Evolutionary conservation across 352 stramenopile genomes (phyloP), one percentile per base, ranked within the genome.

Genomic region (Peronospora farinosa): DNA sequence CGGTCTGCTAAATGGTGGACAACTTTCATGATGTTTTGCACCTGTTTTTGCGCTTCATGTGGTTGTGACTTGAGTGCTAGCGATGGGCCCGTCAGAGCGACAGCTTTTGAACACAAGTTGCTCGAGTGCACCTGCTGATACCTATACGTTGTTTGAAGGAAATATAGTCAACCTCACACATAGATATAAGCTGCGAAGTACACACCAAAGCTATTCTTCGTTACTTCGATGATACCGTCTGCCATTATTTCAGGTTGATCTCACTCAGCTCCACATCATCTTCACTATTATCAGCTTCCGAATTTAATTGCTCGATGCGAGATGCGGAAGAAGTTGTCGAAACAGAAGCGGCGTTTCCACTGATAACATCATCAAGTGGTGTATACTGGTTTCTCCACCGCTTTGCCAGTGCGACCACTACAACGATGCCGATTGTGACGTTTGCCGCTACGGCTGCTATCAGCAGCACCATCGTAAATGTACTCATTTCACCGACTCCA

Each of bases 311-410:
- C 25, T 64, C 23, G 15, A 55, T 45, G 19, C 45, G 43, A 49
- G 43, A 17, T 4, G 33, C 35, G 5, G 57, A 38, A 10, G 48
- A 46, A 36, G 50, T 57, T 5, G 46, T 57, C 15, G 57, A 59
- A 40, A 46, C 37, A 16, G 51, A 51, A 6, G 38, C 49, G 19
- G 48, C 45, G 8, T 44, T 38, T 7, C 39, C 50, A 31, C 30
- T 43, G 21, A 16, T 33, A 23, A 42, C 7, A 39, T 65, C 57
- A 27, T 65, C 67, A n/a, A 84, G 57, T 11, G 69, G 74, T 19
- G 63, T 72, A 38, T 84, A 84, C 48, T 84, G 60, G 53, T 80
- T 81, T 16, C 70, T 67, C 72, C 69, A 80, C 15, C 70, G 54
- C 45, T 81, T 84, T 42, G 67, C 58, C 31, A 73, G 33, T 0